Base-by-base conservation (phyloP, 139 green algal genomes). In the Spirogloea muscicola region DNA sequence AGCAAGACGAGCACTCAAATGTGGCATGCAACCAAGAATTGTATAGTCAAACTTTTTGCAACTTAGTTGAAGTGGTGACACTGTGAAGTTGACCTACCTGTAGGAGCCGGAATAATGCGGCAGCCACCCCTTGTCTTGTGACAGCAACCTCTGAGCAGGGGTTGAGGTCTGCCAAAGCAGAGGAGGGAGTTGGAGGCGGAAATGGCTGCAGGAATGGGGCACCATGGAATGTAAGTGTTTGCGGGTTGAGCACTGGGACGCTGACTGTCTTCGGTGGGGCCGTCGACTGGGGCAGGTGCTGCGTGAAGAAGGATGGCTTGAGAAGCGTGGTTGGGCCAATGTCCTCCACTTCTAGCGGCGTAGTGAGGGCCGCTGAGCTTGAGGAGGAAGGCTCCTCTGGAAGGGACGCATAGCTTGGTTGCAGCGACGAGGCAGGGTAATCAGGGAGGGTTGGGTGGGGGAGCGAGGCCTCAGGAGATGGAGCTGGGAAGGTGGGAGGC, bases 141-240 rank as follows among this genome's bases (percentile, higher is more conserved):
- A 62, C 7, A 6, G 6, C 38, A 9, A 13, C 63, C 49, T 9
- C 33, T 40, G 6, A 7, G 33, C 27, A 3, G 29, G 9, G 33
- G 4, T 27, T n/a, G 33, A 25, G 59, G 40, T 9, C 9, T 57
- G 59, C 59, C 5, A 68, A 43, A 34, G 59, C 43, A 4, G 31
- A 40, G 33, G 63, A 13, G 31, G 63, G 63, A 6, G 63, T 40
- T 3, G 63, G 63, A 10, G 63, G 63, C 16, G 63, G 63, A 13
- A 72, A 72, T 3, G 63, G 63, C 63, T 72, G 63, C 39, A 72
- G 39, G 5, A 72, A 72, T 3, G 63, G 63, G 16, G 63, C 31
- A 10, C 63, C 63, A 36, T 72, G 63, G 10, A 7, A 33, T 6
- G 34, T 29, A 5, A 25, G 9, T 5, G 29, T 25, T 29, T 33